Conservation (phyloP, 495 filamentous ascomycete species). For the Beverwykella pulmonaria region DNA sequence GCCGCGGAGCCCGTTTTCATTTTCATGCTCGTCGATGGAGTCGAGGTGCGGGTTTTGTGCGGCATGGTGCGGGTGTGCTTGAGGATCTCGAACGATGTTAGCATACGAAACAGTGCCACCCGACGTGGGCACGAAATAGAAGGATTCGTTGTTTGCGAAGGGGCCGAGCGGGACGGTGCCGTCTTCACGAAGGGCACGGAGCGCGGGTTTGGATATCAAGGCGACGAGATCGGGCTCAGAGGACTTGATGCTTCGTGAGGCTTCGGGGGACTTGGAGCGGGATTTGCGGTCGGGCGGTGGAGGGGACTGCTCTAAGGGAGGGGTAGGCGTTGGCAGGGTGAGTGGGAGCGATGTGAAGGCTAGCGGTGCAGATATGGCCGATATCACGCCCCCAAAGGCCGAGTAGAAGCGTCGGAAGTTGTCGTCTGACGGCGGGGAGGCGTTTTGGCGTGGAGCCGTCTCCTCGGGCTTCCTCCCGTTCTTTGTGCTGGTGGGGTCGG, state of each 20-base stretch:
- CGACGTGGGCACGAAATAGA: conserved; percentile 91
- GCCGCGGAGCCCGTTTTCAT: conserved; percentile 53
- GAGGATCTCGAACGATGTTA: conserved; percentile 73
- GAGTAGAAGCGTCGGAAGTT: conserved; percentile 87
- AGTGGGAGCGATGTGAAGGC: conserved; percentile 91
- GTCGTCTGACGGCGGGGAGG: conserved; percentile 61
- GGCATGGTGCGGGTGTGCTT: conserved; percentile 61
- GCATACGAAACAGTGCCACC: conserved; percentile 90
- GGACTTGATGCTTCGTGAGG: conserved; percentile 38
- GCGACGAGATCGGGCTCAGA: conserved; percentile 73
- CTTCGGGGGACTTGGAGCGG: conserved; percentile 15
- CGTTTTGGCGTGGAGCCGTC: not conserved
- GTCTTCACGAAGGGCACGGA: conserved; percentile 66
- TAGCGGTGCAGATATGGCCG: conserved; percentile 80
- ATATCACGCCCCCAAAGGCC: conserved; percentile 81
- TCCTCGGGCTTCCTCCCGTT: conserved; percentile 24
- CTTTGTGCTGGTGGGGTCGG: conserved; percentile 4
- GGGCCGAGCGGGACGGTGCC: conserved; percentile 42
- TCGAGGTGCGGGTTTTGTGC: conserved; percentile 47
- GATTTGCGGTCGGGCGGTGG: conserved; percentile 11
- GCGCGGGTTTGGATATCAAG: conserved; percentile 77
- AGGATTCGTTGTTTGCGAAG: conserved; percentile 70
- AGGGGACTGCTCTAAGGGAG: conserved; percentile 14
- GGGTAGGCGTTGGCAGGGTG: conserved; percentile 42
- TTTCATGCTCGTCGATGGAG: conserved; percentile 57